Conservation (phyloP, 208 protist genomes). For the Entamoeba histolytica region DNA sequence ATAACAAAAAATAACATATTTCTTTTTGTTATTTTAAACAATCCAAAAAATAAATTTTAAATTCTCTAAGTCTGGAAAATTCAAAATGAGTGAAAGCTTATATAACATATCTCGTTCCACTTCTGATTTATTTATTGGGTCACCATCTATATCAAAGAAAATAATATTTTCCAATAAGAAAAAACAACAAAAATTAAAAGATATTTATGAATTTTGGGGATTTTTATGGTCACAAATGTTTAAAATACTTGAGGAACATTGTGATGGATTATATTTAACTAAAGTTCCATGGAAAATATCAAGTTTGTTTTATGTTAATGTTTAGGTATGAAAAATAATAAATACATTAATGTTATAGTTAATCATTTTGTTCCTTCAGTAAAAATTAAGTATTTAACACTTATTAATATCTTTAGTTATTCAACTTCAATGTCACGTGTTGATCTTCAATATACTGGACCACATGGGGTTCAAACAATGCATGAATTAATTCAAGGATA, state of each 20-base stretch:
- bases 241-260: not conserved
- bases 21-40: too few species aligned
- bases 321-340: too few species aligned
- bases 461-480: not conserved
- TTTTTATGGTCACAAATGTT: not conserved
- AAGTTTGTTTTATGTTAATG: not conserved
- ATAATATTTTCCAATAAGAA: too few species aligned
- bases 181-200: not conserved
- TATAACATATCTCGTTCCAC: too few species aligned
- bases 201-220: not conserved
- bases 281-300: not conserved
- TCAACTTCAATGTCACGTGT: not conserved
- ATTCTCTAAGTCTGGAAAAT: too few species aligned
- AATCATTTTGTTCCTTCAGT: not conserved
- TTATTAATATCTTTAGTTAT: not conserved
- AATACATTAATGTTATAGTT: not conserved
- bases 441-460: not conserved
- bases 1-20: too few species aligned
- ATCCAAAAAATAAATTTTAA: too few species aligned
- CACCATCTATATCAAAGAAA: too few species aligned
- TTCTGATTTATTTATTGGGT: too few species aligned
- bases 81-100: too few species aligned
- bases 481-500: not conserved
- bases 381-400: not conserved
- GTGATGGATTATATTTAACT: not conserved